Evolutionary conservation across 169 alveolate genomes (phyloP).

Genomic region (Plasmodium ovale): DNA sequence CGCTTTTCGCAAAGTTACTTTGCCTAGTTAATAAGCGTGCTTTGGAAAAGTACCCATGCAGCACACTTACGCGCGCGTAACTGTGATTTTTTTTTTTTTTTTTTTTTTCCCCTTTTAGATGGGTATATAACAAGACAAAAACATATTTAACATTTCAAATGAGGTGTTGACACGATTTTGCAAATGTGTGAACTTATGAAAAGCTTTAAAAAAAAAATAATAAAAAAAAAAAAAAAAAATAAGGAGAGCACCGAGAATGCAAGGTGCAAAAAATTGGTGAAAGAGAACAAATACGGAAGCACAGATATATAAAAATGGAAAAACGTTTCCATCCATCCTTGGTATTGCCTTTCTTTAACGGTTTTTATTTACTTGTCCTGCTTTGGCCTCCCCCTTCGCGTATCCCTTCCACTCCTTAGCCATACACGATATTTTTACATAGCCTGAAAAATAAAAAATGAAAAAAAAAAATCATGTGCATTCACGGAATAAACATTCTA

Average conservation of each 20-base stretch:
- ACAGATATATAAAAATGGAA: too few species aligned
- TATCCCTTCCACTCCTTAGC: slow-evolving; percentile 13
- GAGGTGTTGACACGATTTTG: not conserved
- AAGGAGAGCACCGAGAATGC: not conserved
- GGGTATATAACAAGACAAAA: slow-evolving; percentile 58
- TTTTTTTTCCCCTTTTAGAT: slow-evolving; percentile 32
- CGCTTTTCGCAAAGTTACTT: not conserved
- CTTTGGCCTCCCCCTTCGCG: not conserved
- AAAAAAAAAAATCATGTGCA: not conserved
- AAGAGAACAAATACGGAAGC: too few species aligned
- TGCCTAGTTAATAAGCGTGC: not conserved
- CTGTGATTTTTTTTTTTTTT: slow-evolving; percentile 4
- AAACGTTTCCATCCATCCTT: not conserved
- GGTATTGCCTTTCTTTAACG: not conserved
- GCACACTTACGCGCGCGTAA: too few species aligned
- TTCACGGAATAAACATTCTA: not conserved
- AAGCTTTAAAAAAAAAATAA: not conserved
- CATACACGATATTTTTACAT: slow-evolving; percentile 54
- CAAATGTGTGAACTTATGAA: not conserved
- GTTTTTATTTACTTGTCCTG: not conserved
- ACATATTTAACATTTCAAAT: slow-evolving; percentile 13
- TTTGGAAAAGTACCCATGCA: not conserved
- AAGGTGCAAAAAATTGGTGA: not conserved
- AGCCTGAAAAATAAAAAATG: slow-evolving; percentile 31
- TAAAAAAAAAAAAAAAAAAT: not conserved